A percentile compares a stretch with the other conserved stretches of the same genome.
Evolutionary conservation across 352 stramenopile genomes (phyloP).

Genomic region (Globisporangium cystogenes): DNA sequence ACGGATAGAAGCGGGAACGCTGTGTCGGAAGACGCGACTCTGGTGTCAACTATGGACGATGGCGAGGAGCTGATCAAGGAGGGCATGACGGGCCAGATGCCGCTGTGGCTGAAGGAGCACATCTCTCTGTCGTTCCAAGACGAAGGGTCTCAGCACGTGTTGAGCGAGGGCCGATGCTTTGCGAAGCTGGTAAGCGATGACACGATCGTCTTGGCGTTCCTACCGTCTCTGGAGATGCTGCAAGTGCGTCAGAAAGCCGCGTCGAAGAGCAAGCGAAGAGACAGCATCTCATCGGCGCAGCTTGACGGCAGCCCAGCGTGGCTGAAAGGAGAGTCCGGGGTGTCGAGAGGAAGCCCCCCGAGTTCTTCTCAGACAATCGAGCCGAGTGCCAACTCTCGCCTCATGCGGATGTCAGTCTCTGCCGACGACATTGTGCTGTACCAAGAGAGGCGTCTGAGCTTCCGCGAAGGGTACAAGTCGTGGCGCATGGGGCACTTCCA

Average conservation of each 20-base stretch:
- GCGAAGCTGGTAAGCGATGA: conserved; percentile 72
- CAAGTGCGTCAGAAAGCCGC: conserved; percentile 31
- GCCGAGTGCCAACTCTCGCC: conserved; percentile 26
- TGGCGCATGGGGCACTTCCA: conserved; percentile 81
- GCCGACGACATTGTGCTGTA: conserved; percentile 84
- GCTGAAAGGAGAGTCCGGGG: conserved; percentile 2
- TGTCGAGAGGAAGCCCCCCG: conserved; percentile 1
- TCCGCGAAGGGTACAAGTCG: conserved; percentile 82
- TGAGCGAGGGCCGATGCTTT: conserved; percentile 85
- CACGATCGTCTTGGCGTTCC: conserved; percentile 72
- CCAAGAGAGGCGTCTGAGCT: conserved; percentile 69
- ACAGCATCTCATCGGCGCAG: conserved; percentile 3
- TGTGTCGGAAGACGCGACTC: conserved; percentile 13
- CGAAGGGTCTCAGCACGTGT: conserved; percentile 18
- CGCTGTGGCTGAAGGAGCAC: conserved; percentile 65
- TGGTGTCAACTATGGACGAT: conserved; percentile 15
- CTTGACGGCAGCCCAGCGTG: conserved; percentile 3
- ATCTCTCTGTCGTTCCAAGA: conserved; percentile 38
- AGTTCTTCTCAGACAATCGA: conserved; percentile 1
- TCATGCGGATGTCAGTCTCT: conserved; percentile 59
- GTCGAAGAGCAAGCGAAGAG: conserved; percentile 4
- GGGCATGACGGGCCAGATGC: conserved; percentile 53
- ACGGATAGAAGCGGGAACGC: conserved; percentile 61
- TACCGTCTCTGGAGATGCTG: conserved; percentile 60
- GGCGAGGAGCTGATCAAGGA: conserved; percentile 34